Evolutionary conservation across 805 yeast species (phyloP), one percentile per base, ranked within the genome.

Genomic region (Sugiyamaella chiloensis): DNA sequence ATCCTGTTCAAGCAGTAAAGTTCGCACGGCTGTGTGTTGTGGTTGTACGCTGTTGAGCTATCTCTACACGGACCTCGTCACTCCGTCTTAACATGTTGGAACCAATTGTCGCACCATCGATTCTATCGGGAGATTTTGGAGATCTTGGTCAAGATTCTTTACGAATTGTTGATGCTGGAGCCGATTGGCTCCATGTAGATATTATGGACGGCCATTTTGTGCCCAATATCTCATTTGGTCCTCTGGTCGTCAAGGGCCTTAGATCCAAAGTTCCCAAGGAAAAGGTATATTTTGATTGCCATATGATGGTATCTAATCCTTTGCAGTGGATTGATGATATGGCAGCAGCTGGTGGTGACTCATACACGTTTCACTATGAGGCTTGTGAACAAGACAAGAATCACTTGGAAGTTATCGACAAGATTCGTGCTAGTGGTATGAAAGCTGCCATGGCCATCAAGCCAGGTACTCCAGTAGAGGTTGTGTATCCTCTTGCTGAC

Each of bases 121-220:
- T 93, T 50, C 78, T 93, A 47, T 93, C 98, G 4, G 85, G 90
- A 39, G 96, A 93, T 65, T 93, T 91, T 62, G 83, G 97, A 56
- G 79, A 87, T 58, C 70, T 93, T 52, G 97, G 95, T 42, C 79
- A 88, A 56, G 91, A 90, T 54, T 87, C 96, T 68, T 85, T 84
- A 62, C 75, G 77, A 50, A 85, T 90, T 70, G 81, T 87, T 62
- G 78, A 80, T 44, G 75, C 84, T 48, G 84, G 86, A 20, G 95
- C 96, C 17, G 96, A 91, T 60, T 93, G 99, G 99, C 81, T 93
- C 52, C 99, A 93, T 68, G 81, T 93, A 45, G 99, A 93, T 68
- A 91, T 93, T 42, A 93, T 93, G 99, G 99, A 93, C 65, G 99
- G 99, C 42, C 90, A 91, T 68, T 93, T 93, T 64, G 99, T 93